phyloP scores from a whole-genome alignment of 139 green algal genomes.

The Eudorina sp. region DNA sequence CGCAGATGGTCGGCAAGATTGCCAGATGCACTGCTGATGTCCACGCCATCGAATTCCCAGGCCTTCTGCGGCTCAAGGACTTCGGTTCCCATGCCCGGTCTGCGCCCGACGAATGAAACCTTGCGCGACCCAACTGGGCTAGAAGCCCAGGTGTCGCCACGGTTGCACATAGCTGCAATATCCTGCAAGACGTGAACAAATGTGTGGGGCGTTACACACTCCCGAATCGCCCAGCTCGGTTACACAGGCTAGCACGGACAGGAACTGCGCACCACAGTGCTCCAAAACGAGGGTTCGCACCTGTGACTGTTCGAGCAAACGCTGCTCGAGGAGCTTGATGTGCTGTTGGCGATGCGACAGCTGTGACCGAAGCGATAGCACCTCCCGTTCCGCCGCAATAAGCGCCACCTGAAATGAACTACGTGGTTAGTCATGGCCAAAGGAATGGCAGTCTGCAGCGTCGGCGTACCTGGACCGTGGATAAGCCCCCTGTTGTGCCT shows the following conservation, averaged over 20 bases:
- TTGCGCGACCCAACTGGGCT: conserved; percentile 21
- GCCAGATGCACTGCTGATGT: not conserved
- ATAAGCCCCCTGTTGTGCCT: not conserved
- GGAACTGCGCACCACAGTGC: too few species aligned
- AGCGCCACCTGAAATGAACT: conserved; percentile 36
- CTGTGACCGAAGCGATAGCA: conserved; percentile 44
- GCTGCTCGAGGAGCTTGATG: conserved; percentile 49
- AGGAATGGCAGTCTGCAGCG: too few species aligned
- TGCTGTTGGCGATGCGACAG: conserved; percentile 46
- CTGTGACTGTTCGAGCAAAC: conserved; percentile 46
- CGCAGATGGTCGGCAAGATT: conserved; percentile 24
- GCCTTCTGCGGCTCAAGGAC: conserved; percentile 25
- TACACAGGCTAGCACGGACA: too few species aligned
- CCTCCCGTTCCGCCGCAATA: conserved; percentile 39
- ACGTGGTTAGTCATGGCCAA: too few species aligned
- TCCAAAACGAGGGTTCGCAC: not conserved
- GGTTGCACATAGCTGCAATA: conserved; percentile 38
- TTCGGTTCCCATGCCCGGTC: not conserved
- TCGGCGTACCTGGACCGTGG: conserved; percentile 37
- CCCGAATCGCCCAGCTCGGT: too few species aligned
- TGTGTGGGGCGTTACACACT: not conserved
- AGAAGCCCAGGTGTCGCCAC: conserved; percentile 12
- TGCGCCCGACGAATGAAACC: not conserved
- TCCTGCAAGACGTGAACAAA: conserved; percentile 31
- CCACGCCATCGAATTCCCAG: conserved; percentile 11